phyloP scores from a whole-genome alignment of 805 yeast species.

The Komagataella kurtzmanii region DNA sequence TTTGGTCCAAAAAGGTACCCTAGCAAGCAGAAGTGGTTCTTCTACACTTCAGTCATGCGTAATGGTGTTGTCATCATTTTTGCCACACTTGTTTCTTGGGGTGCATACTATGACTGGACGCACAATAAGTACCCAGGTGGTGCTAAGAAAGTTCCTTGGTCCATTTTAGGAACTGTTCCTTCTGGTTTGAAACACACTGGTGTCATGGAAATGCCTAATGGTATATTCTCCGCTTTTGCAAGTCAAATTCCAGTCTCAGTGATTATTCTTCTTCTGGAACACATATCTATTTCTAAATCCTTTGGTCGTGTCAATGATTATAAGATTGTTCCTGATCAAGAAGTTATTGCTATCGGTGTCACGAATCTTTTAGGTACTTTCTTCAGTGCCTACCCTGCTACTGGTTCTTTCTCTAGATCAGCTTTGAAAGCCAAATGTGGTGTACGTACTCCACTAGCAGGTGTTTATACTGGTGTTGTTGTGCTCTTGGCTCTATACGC shows the following conservation, averaged over 20 bases:
- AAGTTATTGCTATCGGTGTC: slow-evolving; percentile 85
- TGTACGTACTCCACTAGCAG: slow-evolving; percentile 88
- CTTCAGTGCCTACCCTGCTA: slow-evolving; percentile 88
- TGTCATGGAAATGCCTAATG: slow-evolving; percentile 49
- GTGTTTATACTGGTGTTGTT: slow-evolving; percentile 80
- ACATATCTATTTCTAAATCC: slow-evolving; percentile 86
- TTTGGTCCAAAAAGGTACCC: slow-evolving; percentile 53
- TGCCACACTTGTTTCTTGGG: slow-evolving; percentile 76
- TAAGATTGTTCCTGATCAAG: slow-evolving; percentile 87
- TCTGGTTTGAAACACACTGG: slow-evolving; percentile 73
- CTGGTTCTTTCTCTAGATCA: slow-evolving; percentile 91
- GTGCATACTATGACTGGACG: slow-evolving; percentile 24
- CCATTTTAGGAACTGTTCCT: slow-evolving; percentile 67
- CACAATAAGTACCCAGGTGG: slow-evolving; percentile 8
- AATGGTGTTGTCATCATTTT: slow-evolving; percentile 72
- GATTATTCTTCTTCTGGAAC: slow-evolving; percentile 75
- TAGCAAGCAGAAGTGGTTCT: slow-evolving; percentile 38
- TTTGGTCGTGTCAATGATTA: slow-evolving; percentile 89
- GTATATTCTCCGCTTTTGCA: slow-evolving; percentile 47
- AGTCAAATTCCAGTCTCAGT: slow-evolving; percentile 77
- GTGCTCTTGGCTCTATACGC: slow-evolving; percentile 79
- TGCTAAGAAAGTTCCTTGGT: slow-evolving; percentile 31
- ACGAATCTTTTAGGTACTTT: slow-evolving; percentile 85
- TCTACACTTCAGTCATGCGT: slow-evolving; percentile 66
- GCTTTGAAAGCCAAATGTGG: slow-evolving; percentile 93